These are phyloP conservation scores for Starmera stellimalicola DNA, from an alignment of 1,139 yeast genomes.

Conservation along the genomic window DNA sequence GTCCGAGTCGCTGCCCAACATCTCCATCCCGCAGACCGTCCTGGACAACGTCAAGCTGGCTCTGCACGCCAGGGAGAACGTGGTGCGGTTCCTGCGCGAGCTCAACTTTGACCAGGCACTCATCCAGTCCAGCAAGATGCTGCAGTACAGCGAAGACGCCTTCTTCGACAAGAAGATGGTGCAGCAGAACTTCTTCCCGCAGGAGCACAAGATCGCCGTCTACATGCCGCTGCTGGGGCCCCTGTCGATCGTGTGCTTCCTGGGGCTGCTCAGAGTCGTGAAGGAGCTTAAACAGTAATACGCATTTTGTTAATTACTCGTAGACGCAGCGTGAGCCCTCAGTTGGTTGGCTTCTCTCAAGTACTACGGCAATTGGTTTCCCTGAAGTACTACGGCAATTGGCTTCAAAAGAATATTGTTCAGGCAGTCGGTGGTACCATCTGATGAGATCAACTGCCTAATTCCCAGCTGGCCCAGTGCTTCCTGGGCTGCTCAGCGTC, in stretches of 20 bases:
- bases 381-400: too few species aligned
- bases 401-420: too few species aligned
- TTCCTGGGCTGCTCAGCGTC: constrained; percentile 43
- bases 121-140: constrained; percentile 44
- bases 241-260: constrained; percentile 51
- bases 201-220: constrained; percentile 89
- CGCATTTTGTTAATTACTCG: neutral
- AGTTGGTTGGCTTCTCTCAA: too few species aligned
- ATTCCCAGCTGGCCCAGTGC: constrained; percentile 73
- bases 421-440: too few species aligned
- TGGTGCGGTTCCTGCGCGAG: constrained; percentile 21
- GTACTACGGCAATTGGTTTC: too few species aligned
- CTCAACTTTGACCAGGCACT: constrained; percentile 38
- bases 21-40: constrained; percentile 60
- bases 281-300: constrained; percentile 23
- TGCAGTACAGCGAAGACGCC: constrained; percentile 56
- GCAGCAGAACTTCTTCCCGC: constrained; percentile 89
- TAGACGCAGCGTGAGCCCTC: too few species aligned
- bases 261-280: constrained; percentile 42
- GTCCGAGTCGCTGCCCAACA: constrained; percentile 58
- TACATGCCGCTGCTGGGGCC: constrained; percentile 89
- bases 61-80: constrained; percentile 21
- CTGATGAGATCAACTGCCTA: too few species aligned
- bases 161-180: constrained; percentile 93
- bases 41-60: constrained; percentile 24